Conservation (phyloP, 305 asterid species). For the Fraxinus sp. region DNA sequence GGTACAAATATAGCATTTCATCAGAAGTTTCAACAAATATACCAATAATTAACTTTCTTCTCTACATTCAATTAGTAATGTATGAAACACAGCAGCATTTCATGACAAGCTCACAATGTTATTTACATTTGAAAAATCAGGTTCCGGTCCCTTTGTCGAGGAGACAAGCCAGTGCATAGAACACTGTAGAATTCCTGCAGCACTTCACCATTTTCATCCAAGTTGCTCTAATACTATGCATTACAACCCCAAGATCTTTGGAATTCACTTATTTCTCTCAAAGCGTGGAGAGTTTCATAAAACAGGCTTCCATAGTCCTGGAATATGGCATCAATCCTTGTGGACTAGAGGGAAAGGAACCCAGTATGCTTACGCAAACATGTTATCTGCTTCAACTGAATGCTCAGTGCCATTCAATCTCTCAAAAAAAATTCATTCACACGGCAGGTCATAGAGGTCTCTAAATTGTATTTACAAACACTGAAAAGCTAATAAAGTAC, state of each 20-base stretch:
- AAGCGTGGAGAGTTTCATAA: background rate
- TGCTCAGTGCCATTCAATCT: background rate
- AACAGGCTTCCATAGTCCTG: background rate
- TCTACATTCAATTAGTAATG: background rate
- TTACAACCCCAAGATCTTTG: background rate
- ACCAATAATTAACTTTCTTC: background rate
- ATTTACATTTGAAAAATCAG: background rate
- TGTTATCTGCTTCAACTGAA: background rate
- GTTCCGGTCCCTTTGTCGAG: background rate
- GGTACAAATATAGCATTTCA: background rate
- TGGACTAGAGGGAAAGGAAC: background rate
- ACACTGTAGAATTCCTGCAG: background rate
- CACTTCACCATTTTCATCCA: background rate
- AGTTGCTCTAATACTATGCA: background rate
- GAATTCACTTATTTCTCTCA: conserved; percentile 7
- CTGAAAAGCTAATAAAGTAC: background rate
- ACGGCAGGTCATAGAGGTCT: background rate
- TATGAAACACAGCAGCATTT: background rate
- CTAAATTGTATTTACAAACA: background rate
- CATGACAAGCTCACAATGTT: background rate
- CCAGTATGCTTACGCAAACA: background rate
- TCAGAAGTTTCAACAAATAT: background rate
- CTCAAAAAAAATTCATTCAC: background rate
- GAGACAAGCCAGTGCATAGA: background rate
- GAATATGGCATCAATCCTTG: background rate